Percentiles rank a stretch among this genome's conserved stretches.
These are phyloP conservation scores for Grosmannia serpens DNA, from an alignment of 2,329 filamentous ascomycete genomes.

Conservation along the genomic window DNA sequence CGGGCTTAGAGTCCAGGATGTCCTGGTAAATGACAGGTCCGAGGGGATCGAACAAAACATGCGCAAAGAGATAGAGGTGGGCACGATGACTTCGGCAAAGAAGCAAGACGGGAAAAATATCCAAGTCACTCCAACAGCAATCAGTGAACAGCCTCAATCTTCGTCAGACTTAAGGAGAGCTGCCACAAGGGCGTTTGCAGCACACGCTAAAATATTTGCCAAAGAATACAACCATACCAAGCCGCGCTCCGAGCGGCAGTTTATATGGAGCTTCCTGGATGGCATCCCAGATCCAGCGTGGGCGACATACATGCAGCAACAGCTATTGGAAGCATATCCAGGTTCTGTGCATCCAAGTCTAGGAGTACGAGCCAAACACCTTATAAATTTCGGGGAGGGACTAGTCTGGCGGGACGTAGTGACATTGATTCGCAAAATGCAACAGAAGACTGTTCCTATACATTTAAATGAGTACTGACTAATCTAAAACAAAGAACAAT, in stretches of 20 bases:
- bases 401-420: conserved; percentile 10
- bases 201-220: conserved; percentile 2
- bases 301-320: conserved; percentile 8
- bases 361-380: conserved; percentile 9
- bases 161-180: background rate
- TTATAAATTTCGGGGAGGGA: conserved; percentile 8
- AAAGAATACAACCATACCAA: background rate
- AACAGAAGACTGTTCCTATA: background rate
- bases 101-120: background rate
- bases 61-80: background rate
- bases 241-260: conserved; percentile 12
- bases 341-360: conserved; percentile 6
- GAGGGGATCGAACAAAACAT: background rate
- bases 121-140: background rate
- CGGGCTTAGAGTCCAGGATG: background rate
- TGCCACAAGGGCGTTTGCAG: conserved; percentile 3
- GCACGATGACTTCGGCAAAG: background rate
- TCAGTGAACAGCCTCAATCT: background rate
- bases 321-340: conserved; percentile 7
- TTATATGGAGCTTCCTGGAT: conserved; percentile 12
- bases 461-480: background rate
- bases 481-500: background rate
- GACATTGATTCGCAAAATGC: conserved; percentile 4
- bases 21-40: background rate
- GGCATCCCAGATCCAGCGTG: conserved; percentile 9